Percentiles rank a stretch among this genome's conserved stretches.
phyloP scores from a whole-genome alignment of 208 protist genomes.

The Leishmania aethiopica region DNA sequence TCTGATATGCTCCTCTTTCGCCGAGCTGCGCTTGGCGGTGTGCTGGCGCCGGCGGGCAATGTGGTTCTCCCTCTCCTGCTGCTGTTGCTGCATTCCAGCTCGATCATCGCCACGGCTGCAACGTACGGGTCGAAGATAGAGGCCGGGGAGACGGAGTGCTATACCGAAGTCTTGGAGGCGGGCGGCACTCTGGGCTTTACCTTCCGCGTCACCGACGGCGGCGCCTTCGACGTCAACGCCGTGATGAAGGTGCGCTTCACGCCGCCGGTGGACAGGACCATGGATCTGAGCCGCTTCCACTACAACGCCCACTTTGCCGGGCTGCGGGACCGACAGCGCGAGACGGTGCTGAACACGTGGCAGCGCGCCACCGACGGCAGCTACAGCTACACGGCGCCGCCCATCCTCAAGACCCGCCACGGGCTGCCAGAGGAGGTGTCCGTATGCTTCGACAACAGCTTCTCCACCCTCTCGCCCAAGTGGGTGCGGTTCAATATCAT shows the following conservation, averaged over 20 bases:
- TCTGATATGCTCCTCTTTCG: background rate
- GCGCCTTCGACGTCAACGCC: constrained; percentile 70
- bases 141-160: constrained; percentile 59
- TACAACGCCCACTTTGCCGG: constrained; percentile 41
- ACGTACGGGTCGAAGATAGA: constrained; percentile 59
- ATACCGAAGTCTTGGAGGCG: constrained; percentile 61
- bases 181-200: constrained; percentile 61
- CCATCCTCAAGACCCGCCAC: constrained; percentile 51
- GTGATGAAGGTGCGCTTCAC: constrained; percentile 44
- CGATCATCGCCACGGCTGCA: constrained; percentile 10
- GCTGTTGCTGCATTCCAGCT: constrained; percentile 13
- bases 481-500: constrained; percentile 63
- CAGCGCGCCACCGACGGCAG: constrained; percentile 54
- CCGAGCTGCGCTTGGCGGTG: too few relatives aligned
- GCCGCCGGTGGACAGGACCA: constrained; percentile 35
- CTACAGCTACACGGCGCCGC: constrained; percentile 66
- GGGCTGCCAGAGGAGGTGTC: constrained; percentile 65
- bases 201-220: constrained; percentile 78
- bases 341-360: constrained; percentile 57
- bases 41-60: background rate
- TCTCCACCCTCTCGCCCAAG: constrained; percentile 66
- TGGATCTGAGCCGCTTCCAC: constrained; percentile 43
- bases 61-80: background rate
- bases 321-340: constrained; percentile 38
- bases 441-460: constrained; percentile 75